phyloP scores from a whole-genome alignment of 2,329 filamentous ascomycete species.

The Endothia cerciana region DNA sequence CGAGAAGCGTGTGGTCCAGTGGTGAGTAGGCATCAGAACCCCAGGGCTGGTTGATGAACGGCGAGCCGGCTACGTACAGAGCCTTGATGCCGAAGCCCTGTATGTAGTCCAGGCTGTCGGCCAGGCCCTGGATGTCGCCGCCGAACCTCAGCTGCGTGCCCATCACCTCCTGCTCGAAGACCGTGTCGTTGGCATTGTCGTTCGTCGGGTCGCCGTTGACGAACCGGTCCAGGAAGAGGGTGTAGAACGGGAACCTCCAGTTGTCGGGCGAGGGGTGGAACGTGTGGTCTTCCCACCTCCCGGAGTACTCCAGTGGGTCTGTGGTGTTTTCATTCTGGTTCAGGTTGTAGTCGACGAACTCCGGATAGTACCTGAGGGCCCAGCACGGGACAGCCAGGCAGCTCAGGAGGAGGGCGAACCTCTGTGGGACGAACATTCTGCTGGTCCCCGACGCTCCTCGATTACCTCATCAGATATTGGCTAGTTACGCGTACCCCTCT shows the following conservation, averaged over 20 bases:
- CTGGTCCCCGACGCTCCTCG: slow-evolving; percentile 22
- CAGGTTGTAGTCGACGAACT: slow-evolving; percentile 30
- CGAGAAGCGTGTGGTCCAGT: slow-evolving; percentile 65
- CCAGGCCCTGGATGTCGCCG: slow-evolving; percentile 60
- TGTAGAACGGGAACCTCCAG: slow-evolving; percentile 68
- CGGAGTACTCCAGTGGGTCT: slow-evolving; percentile 57
- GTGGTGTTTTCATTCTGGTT: slow-evolving; percentile 50
- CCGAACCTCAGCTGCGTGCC: slow-evolving; percentile 67
- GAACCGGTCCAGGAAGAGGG: slow-evolving; percentile 65
- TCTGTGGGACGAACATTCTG: slow-evolving; percentile 31
- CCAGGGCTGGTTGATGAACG: slow-evolving; percentile 68
- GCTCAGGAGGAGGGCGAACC: slow-evolving; percentile 27
- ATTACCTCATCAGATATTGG: slow-evolving; percentile 21
- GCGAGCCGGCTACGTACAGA: slow-evolving; percentile 64
- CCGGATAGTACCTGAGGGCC: slow-evolving; percentile 28
- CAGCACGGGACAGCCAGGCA: slow-evolving; percentile 19
- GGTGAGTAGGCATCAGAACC: slow-evolving; percentile 61
- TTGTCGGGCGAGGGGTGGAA: slow-evolving; percentile 58
- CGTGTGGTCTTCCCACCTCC: slow-evolving; percentile 54
- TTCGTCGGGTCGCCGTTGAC: slow-evolving; percentile 68
- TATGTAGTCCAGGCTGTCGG: slow-evolving; percentile 66
- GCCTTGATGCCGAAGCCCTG: slow-evolving; percentile 67
- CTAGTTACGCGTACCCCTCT: not conserved
- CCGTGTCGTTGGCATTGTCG: slow-evolving; percentile 64
- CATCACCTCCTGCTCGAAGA: slow-evolving; percentile 62